phyloP scores from a whole-genome alignment of 73 alveolate species.

The Effrenium voratum region DNA sequence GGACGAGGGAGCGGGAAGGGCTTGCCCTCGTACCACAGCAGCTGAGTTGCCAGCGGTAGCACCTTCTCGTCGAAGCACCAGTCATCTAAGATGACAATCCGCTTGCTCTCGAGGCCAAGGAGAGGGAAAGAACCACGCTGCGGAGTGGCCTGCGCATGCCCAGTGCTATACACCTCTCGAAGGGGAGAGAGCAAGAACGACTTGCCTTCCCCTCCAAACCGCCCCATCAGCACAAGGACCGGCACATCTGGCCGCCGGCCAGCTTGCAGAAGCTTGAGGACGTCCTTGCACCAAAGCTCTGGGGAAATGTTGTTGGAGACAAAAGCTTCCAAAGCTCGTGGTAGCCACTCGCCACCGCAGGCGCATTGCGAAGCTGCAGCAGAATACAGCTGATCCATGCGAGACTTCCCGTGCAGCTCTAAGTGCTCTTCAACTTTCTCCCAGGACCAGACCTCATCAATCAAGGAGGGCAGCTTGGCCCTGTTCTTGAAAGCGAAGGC shows the following conservation, averaged over 20 bases:
- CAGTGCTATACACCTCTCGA: not conserved
- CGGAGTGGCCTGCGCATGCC: not conserved
- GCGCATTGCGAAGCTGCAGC: not conserved
- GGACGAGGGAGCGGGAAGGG: constrained; percentile 24
- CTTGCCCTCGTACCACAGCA: constrained; percentile 45
- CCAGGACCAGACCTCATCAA: constrained; percentile 46
- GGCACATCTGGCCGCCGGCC: constrained; percentile 37
- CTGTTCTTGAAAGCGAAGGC: constrained; percentile 39
- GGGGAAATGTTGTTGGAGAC: not conserved
- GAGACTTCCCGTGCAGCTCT: not conserved
- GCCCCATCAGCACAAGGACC: constrained; percentile 26
- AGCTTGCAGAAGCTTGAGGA: not conserved
- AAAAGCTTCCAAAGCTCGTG: not conserved
- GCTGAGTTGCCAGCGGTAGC: constrained; percentile 23
- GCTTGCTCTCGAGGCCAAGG: constrained; percentile 7
- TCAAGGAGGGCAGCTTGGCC: not conserved
- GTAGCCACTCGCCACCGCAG: not conserved
- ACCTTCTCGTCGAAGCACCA: not conserved
- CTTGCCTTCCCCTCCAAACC: constrained; percentile 53
- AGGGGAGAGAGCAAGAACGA: constrained; percentile 16
- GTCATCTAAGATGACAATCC: not conserved
- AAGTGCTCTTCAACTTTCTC: constrained; percentile 2
- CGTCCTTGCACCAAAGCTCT: not conserved
- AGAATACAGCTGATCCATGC: not conserved
- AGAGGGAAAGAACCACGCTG: constrained; percentile 39